Evolutionary conservation across 805 yeast species (phyloP).

Genomic region (Saturnispora kantuleensis): DNA sequence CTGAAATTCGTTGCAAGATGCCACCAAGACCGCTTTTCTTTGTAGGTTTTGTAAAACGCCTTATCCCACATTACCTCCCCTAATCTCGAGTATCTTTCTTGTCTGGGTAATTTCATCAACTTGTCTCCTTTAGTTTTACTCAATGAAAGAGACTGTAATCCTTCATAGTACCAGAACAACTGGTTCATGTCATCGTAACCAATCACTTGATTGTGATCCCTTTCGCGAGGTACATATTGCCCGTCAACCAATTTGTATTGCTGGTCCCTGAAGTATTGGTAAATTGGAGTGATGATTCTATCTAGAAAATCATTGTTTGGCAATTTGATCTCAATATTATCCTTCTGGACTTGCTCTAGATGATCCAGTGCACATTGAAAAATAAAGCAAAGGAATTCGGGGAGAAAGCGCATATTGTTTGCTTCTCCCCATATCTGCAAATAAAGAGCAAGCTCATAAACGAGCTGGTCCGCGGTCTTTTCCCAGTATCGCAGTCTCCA

Average conservation of each 20-base stretch:
- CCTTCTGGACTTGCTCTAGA: conserved; percentile 29
- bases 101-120: conserved; percentile 23
- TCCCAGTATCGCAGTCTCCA: conserved; percentile 62
- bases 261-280: conserved; percentile 57
- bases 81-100: conserved; percentile 26
- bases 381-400: conserved; percentile 44
- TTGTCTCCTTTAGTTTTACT: conserved; percentile 23
- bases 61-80: conserved; percentile 32
- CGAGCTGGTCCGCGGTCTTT: conserved; percentile 45
- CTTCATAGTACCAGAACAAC: conserved; percentile 37
- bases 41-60: conserved; percentile 36
- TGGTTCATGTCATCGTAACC: conserved; percentile 50
- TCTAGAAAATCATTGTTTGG: conserved; percentile 27
- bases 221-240: conserved; percentile 40
- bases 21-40: conserved; percentile 40
- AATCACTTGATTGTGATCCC: conserved; percentile 54
- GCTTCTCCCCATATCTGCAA: conserved; percentile 71
- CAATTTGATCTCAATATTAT: neutral
- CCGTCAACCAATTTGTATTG: conserved; percentile 50
- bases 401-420: conserved; percentile 47
- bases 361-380: conserved; percentile 48
- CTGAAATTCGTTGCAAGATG: conserved; percentile 41
- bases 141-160: conserved; percentile 27
- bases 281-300: conserved; percentile 37
- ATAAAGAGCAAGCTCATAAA: conserved; percentile 55